Evolutionary conservation across 768 basidiomycete species (phyloP).

Genomic region (Exsudoporus frostii): DNA sequence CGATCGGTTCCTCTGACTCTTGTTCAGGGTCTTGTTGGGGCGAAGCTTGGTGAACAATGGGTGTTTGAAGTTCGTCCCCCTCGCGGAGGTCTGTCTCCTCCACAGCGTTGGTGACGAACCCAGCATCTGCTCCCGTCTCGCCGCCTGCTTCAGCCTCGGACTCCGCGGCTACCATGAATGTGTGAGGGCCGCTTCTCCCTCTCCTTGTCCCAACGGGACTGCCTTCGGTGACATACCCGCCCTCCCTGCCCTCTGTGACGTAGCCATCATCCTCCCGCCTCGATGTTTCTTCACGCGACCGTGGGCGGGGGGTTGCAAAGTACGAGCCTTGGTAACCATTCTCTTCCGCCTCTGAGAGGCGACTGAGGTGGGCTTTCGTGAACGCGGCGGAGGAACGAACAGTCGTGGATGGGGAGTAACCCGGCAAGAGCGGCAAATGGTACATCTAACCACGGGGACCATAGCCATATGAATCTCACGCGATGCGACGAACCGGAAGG

Average conservation of each 20-base stretch:
- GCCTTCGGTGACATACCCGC: slow-evolving; percentile 57
- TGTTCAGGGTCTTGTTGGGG: neutral
- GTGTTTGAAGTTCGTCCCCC: slow-evolving; percentile 6
- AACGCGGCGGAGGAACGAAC: slow-evolving; percentile 78
- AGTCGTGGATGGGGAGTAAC: slow-evolving; percentile 81
- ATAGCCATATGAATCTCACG: neutral
- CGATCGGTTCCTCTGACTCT: slow-evolving; percentile 45
- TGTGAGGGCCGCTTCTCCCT: neutral
- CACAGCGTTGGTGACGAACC: slow-evolving; percentile 10
- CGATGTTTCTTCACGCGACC: slow-evolving; percentile 16
- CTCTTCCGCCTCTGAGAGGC: slow-evolving; percentile 85
- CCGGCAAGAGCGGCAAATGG: slow-evolving; percentile 85
- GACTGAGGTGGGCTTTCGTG: slow-evolving; percentile 57
- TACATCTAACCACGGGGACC: slow-evolving; percentile 60
- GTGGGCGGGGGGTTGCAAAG: slow-evolving; percentile 42
- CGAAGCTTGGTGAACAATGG: neutral
- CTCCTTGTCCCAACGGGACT: slow-evolving; percentile 13
- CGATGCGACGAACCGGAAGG: neutral
- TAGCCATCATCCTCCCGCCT: slow-evolving; percentile 21
- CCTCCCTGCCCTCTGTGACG: slow-evolving; percentile 35
- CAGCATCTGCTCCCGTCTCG: slow-evolving; percentile 13
- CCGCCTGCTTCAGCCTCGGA: slow-evolving; percentile 4
- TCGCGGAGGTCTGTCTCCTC: slow-evolving; percentile 7
- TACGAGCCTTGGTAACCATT: slow-evolving; percentile 86
- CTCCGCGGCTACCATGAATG: neutral